These are phyloP conservation scores for Sarocladium oryzae DNA, from an alignment of 2,329 filamentous ascomycete genomes.

Conservation along the genomic window DNA sequence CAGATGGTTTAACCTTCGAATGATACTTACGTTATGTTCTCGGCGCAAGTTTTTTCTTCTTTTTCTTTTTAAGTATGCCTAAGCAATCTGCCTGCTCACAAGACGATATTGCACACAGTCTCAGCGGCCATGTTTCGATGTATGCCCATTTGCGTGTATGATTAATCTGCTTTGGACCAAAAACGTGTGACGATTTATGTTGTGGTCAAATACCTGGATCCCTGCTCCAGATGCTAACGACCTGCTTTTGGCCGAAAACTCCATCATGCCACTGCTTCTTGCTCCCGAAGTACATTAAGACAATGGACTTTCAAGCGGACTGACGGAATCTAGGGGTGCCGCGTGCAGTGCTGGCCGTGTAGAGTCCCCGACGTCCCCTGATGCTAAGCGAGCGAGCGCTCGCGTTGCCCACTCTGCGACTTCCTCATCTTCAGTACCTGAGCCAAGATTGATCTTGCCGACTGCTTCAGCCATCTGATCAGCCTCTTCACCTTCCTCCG, in stretches of 20 bases:
- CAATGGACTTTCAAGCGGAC: constrained; percentile 39
- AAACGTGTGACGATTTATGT: no score
- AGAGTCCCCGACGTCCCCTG: constrained; percentile 42
- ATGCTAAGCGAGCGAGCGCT: constrained; percentile 54
- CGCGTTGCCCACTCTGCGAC: constrained; percentile 78
- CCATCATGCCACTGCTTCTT: neutral
- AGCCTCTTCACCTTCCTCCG: constrained; percentile 53
- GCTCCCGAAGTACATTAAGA: neutral
- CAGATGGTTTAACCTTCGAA: no score
- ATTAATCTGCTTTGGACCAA: no score
- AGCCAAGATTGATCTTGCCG: constrained; percentile 35
- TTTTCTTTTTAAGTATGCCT: no score
- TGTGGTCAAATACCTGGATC: no score
- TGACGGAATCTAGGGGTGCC: constrained; percentile 72
- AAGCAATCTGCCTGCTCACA: no score
- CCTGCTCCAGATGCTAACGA: constrained; percentile 14
- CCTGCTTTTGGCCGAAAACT: neutral
- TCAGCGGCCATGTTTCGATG: no score
- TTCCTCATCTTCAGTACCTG: constrained; percentile 60
- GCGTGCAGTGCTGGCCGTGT: constrained; percentile 80
- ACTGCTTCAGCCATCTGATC: constrained; percentile 37
- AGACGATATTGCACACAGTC: no score
- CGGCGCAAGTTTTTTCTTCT: no score
- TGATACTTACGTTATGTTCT: no score
- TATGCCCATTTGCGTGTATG: no score